phyloP scores from a whole-genome alignment of 495 filamentous ascomycete genomes.

The Halenospora varia region DNA sequence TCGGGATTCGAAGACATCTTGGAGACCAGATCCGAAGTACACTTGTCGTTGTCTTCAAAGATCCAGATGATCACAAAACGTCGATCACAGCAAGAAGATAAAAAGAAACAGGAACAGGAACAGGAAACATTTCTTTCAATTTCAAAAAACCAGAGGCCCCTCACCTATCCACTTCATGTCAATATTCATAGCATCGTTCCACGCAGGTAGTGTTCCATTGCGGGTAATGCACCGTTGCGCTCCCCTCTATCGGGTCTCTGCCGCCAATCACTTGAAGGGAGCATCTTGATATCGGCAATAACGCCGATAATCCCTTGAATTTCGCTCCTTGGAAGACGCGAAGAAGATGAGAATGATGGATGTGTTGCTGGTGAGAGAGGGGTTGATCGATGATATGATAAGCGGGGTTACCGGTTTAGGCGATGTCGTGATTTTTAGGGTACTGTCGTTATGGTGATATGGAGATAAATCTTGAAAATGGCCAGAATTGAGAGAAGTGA shows the following conservation, averaged over 20 bases:
- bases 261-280: not conserved
- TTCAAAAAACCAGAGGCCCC: not conserved
- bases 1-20: constrained; percentile 2
- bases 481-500: no score
- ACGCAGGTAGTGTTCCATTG: not conserved
- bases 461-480: not conserved
- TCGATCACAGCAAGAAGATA: not conserved
- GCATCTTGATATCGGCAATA: not conserved
- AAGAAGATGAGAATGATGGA: not conserved
- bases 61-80: constrained; percentile 1
- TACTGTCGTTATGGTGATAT: constrained; percentile 4
- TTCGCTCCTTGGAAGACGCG: not conserved
- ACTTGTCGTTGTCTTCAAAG: no score
- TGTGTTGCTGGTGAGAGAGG: not conserved
- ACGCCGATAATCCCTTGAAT: not conserved
- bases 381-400: not conserved
- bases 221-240: not conserved
- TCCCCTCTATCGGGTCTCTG: not conserved
- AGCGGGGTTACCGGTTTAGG: not conserved
- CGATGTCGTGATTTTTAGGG: constrained; percentile 13
- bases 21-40: no score
- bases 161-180: not conserved
- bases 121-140: not conserved
- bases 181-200: not conserved
- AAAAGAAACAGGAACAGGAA: not conserved